phyloP scores from a whole-genome alignment of 169 alveolate genomes.

The Plasmodium berghei region DNA sequence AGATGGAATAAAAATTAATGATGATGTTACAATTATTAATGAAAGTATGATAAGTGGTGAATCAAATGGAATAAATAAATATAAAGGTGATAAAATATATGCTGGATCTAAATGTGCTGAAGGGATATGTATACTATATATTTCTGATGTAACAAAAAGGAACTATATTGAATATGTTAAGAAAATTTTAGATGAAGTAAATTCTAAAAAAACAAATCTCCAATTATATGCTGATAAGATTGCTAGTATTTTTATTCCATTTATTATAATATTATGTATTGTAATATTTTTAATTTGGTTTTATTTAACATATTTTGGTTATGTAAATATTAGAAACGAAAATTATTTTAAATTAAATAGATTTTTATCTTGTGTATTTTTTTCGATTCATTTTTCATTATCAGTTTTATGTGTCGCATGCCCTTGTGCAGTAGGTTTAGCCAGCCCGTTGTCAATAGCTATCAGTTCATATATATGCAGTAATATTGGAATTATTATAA shows the following conservation, averaged over 20 bases:
- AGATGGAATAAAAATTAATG: slow-evolving; percentile 66
- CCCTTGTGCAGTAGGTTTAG: slow-evolving; percentile 76
- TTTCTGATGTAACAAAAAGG: slow-evolving; percentile 54
- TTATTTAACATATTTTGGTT: slow-evolving; percentile 44
- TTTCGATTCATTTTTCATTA: slow-evolving; percentile 70
- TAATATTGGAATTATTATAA: slow-evolving; percentile 61
- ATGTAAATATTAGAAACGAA: slow-evolving; percentile 40
- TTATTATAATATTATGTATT: slow-evolving; percentile 43
- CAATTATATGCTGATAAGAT: slow-evolving; percentile 75
- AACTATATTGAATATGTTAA: slow-evolving; percentile 66
- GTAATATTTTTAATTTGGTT: slow-evolving; percentile 70
- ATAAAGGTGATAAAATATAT: slow-evolving; percentile 71
- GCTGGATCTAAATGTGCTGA: slow-evolving; percentile 74
- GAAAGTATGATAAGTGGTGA: slow-evolving; percentile 77
- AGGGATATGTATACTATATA: slow-evolving; percentile 37
- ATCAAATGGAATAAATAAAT: slow-evolving; percentile 48
- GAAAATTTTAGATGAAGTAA: slow-evolving; percentile 57
- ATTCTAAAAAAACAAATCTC: slow-evolving; percentile 64
- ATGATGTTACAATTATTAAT: slow-evolving; percentile 49
- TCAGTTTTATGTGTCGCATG: slow-evolving; percentile 75
- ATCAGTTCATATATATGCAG: slow-evolving; percentile 72
- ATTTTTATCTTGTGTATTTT: slow-evolving; percentile 53
- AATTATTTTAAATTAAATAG: slow-evolving; percentile 45
- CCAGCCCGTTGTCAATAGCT: slow-evolving; percentile 71
- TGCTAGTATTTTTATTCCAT: slow-evolving; percentile 67